A percentile compares a stretch with the other conserved stretches of the same genome.
Conservation (phyloP, 116 monocot species). For the Cymodocea nodosa region DNA sequence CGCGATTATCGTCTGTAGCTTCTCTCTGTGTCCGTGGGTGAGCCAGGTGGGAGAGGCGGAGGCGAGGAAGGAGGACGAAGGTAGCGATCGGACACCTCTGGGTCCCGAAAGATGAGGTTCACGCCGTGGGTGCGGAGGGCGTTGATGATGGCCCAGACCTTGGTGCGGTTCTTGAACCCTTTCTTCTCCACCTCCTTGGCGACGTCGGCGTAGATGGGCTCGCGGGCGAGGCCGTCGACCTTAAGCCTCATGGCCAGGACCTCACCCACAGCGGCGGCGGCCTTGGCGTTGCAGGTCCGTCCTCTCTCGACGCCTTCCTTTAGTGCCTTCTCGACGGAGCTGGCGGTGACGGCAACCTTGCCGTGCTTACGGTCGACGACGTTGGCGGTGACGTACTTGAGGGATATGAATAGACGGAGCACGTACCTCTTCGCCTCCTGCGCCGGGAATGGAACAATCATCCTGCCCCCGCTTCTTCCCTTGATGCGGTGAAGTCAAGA, state of each 20-base stretch:
- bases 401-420: constrained; percentile 86
- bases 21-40: no score
- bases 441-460: constrained; percentile 8
- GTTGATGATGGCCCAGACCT: constrained; percentile 76
- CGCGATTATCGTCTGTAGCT: no score
- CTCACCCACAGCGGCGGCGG: constrained; percentile 77
- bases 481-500: no score
- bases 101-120: constrained; percentile 43
- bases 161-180: constrained; percentile 70
- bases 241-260: constrained; percentile 88
- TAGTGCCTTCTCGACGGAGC: constrained; percentile 67
- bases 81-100: neutral
- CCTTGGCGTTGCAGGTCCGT: constrained; percentile 81
- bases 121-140: constrained; percentile 52
- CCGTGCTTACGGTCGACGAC: constrained; percentile 68
- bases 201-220: constrained; percentile 66
- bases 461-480: neutral
- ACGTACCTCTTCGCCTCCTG: constrained; percentile 56
- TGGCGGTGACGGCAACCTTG: constrained; percentile 51
- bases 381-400: constrained; percentile 93
- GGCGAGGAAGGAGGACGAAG: constrained; percentile 3
- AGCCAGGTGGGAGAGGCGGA: neutral
- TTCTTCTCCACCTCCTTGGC: constrained; percentile 88
- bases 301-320: constrained; percentile 48
- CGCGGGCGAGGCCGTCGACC: constrained; percentile 67